These are phyloP conservation scores for Myxozyma geophila DNA, from an alignment of 805 yeast genomes.

Conservation along the genomic window DNA sequence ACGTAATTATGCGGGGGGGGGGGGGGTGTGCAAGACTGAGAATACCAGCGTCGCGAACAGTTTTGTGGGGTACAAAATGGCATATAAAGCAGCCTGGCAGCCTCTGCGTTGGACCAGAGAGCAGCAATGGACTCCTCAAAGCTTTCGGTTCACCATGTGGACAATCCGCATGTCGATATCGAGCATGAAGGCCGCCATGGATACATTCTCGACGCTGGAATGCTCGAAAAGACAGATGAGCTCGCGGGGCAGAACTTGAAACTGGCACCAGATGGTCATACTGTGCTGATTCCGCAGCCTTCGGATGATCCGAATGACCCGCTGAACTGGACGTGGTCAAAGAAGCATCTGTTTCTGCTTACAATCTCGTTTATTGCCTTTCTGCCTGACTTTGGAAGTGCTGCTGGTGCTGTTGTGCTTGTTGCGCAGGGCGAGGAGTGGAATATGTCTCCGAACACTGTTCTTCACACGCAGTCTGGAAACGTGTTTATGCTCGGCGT, in stretches of 20 bases:
- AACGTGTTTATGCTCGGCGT: conserved; percentile 14
- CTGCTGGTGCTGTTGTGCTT: conserved; percentile 20
- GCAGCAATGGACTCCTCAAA: neutral
- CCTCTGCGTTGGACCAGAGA: neutral
- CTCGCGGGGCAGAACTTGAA: conserved; percentile 43
- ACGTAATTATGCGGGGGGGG: too few relatives aligned
- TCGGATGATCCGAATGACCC: conserved; percentile 73
- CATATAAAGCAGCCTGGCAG: too few relatives aligned
- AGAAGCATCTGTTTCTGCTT: conserved; percentile 16
- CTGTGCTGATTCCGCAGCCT: conserved; percentile 68
- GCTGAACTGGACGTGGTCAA: conserved; percentile 57
- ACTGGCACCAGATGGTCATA: conserved; percentile 47
- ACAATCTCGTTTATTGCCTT: conserved; percentile 12
- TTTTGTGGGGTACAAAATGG: too few relatives aligned
- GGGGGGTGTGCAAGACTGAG: too few relatives aligned
- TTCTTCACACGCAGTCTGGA: conserved; percentile 23
- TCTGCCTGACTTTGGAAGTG: conserved; percentile 25
- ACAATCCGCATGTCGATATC: neutral
- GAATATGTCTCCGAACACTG: conserved; percentile 16
- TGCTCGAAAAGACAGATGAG: conserved; percentile 3
- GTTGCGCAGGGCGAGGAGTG: conserved; percentile 14
- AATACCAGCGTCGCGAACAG: too few relatives aligned
- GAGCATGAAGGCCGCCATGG: conserved; percentile 17
- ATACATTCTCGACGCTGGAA: conserved; percentile 13
- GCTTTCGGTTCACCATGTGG: conserved; percentile 6